These are phyloP conservation scores for Penicillium sp. DNA, from an alignment of 2,329 filamentous ascomycete species.

Conservation along the genomic window DNA sequence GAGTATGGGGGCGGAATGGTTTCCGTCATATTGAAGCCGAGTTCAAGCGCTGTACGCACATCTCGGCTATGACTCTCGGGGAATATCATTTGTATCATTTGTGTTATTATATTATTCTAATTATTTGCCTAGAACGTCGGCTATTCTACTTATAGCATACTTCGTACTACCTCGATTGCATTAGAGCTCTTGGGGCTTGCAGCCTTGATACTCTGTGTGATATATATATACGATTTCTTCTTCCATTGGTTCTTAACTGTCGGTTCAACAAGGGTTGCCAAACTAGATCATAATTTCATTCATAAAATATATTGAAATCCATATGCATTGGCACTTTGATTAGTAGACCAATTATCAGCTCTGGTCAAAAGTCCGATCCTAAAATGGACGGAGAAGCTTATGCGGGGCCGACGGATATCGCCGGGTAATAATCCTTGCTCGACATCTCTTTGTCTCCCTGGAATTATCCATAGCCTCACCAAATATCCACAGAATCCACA, in stretches of 20 bases:
- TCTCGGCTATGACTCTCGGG: neutral
- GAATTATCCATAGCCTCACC: constrained; percentile 14
- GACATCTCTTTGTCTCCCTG: neutral
- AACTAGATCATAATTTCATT: neutral
- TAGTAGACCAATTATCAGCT: neutral
- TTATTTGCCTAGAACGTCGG: neutral
- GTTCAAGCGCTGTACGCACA: constrained; percentile 1
- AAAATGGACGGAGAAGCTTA: neutral
- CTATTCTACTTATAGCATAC: no score
- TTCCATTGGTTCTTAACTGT: neutral
- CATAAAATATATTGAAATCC: neutral
- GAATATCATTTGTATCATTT: no score
- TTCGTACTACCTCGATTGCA: no score
- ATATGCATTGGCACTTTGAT: neutral
- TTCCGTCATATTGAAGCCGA: constrained; percentile 8
- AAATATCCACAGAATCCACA: constrained; percentile 18
- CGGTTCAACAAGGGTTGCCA: neutral
- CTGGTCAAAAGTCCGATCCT: neutral
- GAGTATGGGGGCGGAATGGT: neutral
- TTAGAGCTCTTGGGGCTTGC: no score
- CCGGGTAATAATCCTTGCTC: constrained; percentile 6
- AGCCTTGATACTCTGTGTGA: neutral
- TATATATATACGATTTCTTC: neutral
- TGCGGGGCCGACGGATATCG: constrained; percentile 6
- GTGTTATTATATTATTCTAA: neutral